Evolutionary conservation across 2,329 filamentous ascomycete genomes (phyloP).

Genomic region (Nemania bipapillata): DNA sequence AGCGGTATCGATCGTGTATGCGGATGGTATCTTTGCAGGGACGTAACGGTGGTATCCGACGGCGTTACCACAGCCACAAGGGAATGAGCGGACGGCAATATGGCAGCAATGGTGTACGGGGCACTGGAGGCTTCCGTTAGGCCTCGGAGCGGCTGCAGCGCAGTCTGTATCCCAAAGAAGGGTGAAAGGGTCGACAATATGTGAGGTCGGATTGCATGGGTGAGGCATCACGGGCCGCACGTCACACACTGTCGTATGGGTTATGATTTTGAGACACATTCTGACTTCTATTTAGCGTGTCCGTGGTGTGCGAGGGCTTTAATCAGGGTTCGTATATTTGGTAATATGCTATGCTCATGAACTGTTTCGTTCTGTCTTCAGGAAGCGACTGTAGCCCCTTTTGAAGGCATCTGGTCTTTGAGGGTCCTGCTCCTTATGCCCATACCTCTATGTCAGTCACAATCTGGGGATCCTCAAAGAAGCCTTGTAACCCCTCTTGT

Average conservation of each 20-base stretch:
- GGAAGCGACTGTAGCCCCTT: neutral
- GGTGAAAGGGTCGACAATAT: conserved; percentile 24
- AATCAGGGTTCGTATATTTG: neutral
- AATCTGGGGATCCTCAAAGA: neutral
- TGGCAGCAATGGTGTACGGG: conserved; percentile 21
- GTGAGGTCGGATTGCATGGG: neutral
- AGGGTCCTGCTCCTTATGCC: neutral
- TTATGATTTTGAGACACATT: conserved; percentile 43
- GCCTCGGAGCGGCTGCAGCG: neutral
- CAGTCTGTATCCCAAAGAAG: neutral
- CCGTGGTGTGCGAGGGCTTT: neutral
- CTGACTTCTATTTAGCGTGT: neutral
- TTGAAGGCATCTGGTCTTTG: neutral
- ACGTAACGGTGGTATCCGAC: conserved; percentile 32
- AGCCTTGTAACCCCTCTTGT: neutral
- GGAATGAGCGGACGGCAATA: conserved; percentile 18
- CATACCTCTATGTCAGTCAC: neutral
- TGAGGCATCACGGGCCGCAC: conserved; percentile 26
- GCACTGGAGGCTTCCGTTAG: neutral
- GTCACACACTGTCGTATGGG: conserved; percentile 24
- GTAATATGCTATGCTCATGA: neutral
- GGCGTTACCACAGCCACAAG: conserved; percentile 15
- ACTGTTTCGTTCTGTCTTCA: neutral
- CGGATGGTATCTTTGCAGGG: conserved; percentile 2
- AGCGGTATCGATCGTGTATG: conserved; percentile 4